These are phyloP conservation scores for Angomonas ambiguus DNA, from an alignment of 208 protist species.

Conservation along the genomic window DNA sequence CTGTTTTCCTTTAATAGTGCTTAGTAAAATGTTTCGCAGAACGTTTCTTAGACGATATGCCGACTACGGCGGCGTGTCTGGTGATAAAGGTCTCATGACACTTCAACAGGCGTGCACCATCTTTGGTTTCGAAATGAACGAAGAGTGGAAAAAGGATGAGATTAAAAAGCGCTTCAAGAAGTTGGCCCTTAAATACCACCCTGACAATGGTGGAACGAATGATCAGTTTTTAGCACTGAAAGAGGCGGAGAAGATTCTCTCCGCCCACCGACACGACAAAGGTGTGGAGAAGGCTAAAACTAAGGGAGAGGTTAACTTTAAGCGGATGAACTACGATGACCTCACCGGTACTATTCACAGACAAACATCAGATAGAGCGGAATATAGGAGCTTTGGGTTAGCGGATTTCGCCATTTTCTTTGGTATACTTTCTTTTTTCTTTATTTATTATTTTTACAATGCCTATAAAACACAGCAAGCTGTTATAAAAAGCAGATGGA, in stretches of 20 bases:
- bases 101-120: slow-evolving; percentile 83
- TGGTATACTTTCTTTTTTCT: slow-evolving; percentile 17
- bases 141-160: slow-evolving; percentile 61
- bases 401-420: slow-evolving; percentile 65
- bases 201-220: slow-evolving; percentile 74
- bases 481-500: slow-evolving; percentile 62
- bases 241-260: slow-evolving; percentile 79
- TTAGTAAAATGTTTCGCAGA: slow-evolving; percentile 21
- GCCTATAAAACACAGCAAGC: slow-evolving; percentile 60
- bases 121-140: slow-evolving; percentile 83
- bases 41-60: slow-evolving; percentile 20
- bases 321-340: slow-evolving; percentile 75
- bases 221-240: slow-evolving; percentile 81
- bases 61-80: slow-evolving; percentile 48
- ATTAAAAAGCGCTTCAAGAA: slow-evolving; percentile 80
- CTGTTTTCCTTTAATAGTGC: not conserved
- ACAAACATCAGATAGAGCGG: slow-evolving; percentile 55
- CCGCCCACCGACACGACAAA: slow-evolving; percentile 78
- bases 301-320: slow-evolving; percentile 60
- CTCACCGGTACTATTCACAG: slow-evolving; percentile 79
- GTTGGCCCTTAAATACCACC: slow-evolving; percentile 71
- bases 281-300: slow-evolving; percentile 21
- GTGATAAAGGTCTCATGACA: slow-evolving; percentile 83
- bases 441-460: slow-evolving; percentile 73
- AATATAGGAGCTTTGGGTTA: slow-evolving; percentile 69